These are phyloP conservation scores for Populus hybrid DNA, from an alignment of 441 rosid genomes.

Conservation along the genomic window DNA sequence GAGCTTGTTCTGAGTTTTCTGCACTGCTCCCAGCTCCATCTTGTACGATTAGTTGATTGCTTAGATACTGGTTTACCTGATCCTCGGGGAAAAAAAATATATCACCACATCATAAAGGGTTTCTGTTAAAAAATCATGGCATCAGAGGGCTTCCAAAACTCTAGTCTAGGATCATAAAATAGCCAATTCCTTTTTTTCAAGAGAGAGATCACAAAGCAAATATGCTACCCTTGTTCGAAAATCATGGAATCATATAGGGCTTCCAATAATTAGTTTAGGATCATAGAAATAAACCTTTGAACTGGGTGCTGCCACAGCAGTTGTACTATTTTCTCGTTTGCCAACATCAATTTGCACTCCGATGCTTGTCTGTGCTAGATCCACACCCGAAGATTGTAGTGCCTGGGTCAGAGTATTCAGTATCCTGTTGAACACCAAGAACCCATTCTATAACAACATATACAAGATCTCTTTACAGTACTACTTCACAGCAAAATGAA, in stretches of 20 bases:
- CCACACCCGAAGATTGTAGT: slow-evolving; percentile 79
- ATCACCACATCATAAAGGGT: neutral
- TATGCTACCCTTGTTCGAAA: neutral
- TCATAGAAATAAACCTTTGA: slow-evolving; percentile 43
- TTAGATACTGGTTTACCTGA: slow-evolving; percentile 25
- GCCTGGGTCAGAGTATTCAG: slow-evolving; percentile 67
- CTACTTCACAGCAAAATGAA: neutral
- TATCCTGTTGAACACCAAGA: slow-evolving; percentile 45
- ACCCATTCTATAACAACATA: slow-evolving; percentile 6
- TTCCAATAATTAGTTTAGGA: neutral
- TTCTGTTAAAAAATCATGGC: neutral
- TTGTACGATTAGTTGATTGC: slow-evolving; percentile 31
- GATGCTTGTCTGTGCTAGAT: slow-evolving; percentile 72
- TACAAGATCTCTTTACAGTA: slow-evolving; percentile 3
- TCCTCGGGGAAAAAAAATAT: slow-evolving; percentile 30
- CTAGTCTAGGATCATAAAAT: neutral
- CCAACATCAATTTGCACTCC: slow-evolving; percentile 79
- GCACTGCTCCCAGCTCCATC: slow-evolving; percentile 29
- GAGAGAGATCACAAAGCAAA: neutral
- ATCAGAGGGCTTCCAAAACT: neutral
- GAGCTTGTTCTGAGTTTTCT: slow-evolving; percentile 40
- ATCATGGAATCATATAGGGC: neutral
- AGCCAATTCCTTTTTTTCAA: neutral
- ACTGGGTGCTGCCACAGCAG: slow-evolving; percentile 29
- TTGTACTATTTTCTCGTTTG: slow-evolving; percentile 32